Base-by-base conservation (phyloP, 176 grass and related monocot species). In the Oryza meridionalis region DNA sequence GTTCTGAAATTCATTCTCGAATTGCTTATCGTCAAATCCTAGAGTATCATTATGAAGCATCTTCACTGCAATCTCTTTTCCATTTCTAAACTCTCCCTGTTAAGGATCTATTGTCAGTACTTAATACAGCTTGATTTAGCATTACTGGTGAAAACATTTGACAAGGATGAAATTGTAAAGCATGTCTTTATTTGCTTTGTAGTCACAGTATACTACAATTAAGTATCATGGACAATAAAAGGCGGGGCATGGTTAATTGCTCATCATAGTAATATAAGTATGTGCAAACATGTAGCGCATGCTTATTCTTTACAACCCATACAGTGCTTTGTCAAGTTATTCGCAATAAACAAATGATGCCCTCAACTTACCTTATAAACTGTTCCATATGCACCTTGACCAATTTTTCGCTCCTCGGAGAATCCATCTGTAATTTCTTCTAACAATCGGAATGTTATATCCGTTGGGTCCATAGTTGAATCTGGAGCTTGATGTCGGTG, bases 311-410 rank as follows among this genome's bases (percentile, higher is more conserved):
- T 40, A 7, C 1, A 21, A 59, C 6, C 19, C 19, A n/a, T n/a
- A n/a, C 2, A 59, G 19, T 59, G 50, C 1, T 59, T 21, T 8
- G 53, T 59, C 53, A 4, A 9, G 21, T 59, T n/a, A n/a, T n/a
- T 16, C 16, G 9, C 6, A 59, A n/a, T 59, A 40, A 40, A 40
- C 0, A 40, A 40, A 40, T 40, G 38, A 40, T 59, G 17, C 53
- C 6, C 19, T 7, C 53, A 59, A n/a, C 19, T 59, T 88, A 88
- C 86, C 86, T 74, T 17, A 32, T 84, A 89, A 2, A 89, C 87
- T 4, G 7, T 69, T 31, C 87, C 87, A 63, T 84, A 89, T 49
- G 70, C 70, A 8, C 87, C 82, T 24, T 33, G 15, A 42, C 87
- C 82, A 17, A 89, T 4, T 43, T 29, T 25, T 42, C 15, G 26